Evolutionary conservation across 164 flowering plant genomes (phyloP), one percentile per base, ranked within the genome.

Genomic region (Chimonanthus praecox): DNA sequence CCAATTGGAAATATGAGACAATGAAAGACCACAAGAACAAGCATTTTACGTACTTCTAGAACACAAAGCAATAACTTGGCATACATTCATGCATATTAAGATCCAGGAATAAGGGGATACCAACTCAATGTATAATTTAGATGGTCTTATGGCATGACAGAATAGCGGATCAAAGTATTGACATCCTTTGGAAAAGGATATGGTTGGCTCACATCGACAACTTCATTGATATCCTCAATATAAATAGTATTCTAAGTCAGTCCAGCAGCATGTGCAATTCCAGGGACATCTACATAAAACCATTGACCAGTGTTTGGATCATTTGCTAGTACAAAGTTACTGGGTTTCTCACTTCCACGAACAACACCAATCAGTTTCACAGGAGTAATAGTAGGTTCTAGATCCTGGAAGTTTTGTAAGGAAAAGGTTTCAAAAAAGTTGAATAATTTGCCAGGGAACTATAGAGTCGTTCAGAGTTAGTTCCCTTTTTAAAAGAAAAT

Each of bases 131-230:
- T 88, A 69, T 95, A 95, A 78, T 92, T 92, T 49, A 95, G 86
- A 82, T 92, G 99, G 83, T 95, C 98, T 68, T 90, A 97, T 69
- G 98, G 99, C 98, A 95, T 92, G 70, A 92, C 97, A 49, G 98
- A 89, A 83, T 88, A 87, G 67, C 86, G 87, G 72, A 89, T 86
- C 84, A 92, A 80, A 21, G 92, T 78, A 73, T 80, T 84, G 45
- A 83, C 83, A 79, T 93, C 98, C 83, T 95, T 95, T 20, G 97
- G 98, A 20, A 95, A 48, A 69, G 99, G 99, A 77, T 95, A 95
- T n/a, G 97, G 98, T 18, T 79, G 84, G 74, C 97, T 82, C 6
- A 84, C 86, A 74, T 85, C 78, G 61, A 88, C 81, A 64, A 88
- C 81, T 69, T 91, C 97, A 84, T 90, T 85, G 66, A 88, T 83